Conservation (phyloP, 202 grass and related monocot genomes). For the Elaeis oleifera region DNA sequence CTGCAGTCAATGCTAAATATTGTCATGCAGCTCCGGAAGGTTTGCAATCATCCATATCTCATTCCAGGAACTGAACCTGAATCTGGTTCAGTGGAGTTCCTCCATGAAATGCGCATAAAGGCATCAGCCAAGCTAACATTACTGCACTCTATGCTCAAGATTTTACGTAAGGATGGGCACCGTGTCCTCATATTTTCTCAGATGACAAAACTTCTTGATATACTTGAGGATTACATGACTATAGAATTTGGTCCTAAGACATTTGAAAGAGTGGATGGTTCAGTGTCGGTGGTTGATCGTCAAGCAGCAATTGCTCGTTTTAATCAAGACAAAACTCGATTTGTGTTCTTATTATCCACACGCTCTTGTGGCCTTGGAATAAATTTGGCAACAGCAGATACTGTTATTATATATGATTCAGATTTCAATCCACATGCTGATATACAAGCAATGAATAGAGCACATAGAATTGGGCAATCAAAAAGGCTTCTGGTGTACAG, state of each 20-base stretch:
- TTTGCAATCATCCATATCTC: conserved; percentile 99
- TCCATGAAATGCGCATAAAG: conserved; percentile 99
- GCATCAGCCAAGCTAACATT: conserved; percentile 88
- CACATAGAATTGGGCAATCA: conserved; percentile 95
- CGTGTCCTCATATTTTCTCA: conserved; percentile 97
- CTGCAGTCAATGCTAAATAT: conserved; percentile 96
- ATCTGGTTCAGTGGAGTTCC: conserved; percentile 76
- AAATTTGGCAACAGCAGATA: conserved; percentile 97
- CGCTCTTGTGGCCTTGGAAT: conserved; percentile 92
- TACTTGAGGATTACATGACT: conserved; percentile 92
- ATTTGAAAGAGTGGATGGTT: conserved; percentile 92
- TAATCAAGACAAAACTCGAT: conserved; percentile 87
- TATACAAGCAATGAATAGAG: conserved; percentile 98
- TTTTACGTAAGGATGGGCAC: conserved; percentile 71
- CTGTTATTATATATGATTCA: conserved; percentile 97
- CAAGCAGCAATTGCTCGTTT: conserved; percentile 82
- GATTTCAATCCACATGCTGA: conserved; percentile 99
- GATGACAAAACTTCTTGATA: conserved; percentile 99
- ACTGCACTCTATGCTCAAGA: conserved; percentile 90
- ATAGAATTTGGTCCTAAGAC: conserved; percentile 70
- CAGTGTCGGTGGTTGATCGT: conserved; percentile 72
- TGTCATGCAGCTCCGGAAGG: conserved; percentile 99
- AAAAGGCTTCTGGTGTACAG: conserved; percentile 96
- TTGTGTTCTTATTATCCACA: conserved; percentile 95
- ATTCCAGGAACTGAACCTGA: conserved; percentile 97